These are phyloP conservation scores for Hibiscus trionum DNA, from an alignment of 345 rosid genomes.

Conservation along the genomic window DNA sequence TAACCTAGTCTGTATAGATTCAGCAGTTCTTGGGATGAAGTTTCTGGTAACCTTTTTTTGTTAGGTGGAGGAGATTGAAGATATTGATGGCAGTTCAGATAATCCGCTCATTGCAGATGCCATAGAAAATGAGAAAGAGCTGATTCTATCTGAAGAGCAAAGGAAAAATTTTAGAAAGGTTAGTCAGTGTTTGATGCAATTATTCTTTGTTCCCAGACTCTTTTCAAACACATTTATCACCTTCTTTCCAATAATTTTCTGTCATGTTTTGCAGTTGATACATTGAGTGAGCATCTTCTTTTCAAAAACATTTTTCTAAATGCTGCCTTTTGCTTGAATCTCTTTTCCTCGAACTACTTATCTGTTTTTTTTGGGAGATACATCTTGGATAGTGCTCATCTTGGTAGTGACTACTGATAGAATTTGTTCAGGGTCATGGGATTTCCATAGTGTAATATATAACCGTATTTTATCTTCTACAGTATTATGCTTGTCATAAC, in stretches of 20 bases:
- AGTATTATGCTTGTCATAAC: background rate
- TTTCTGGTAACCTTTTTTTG: conserved; percentile 7
- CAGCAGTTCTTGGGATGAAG: background rate
- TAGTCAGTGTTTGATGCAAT: conserved; percentile 14
- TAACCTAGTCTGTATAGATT: background rate
- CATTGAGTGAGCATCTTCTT: background rate
- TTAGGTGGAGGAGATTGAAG: conserved; percentile 98
- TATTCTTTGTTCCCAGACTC: background rate
- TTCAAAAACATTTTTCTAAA: background rate
- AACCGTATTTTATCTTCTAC: background rate
- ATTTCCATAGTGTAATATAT: background rate
- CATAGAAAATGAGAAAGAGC: conserved; percentile 68
- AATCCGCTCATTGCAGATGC: conserved; percentile 86
- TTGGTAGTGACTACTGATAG: background rate
- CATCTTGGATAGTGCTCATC: background rate
- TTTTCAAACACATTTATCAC: background rate
- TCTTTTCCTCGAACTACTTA: background rate
- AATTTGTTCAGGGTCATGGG: background rate
- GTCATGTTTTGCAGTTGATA: background rate
- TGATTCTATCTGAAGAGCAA: conserved; percentile 74
- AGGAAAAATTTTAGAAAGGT: conserved; percentile 75
- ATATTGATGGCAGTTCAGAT: conserved; percentile 53
- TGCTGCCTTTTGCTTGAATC: background rate
- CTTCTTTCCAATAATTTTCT: background rate
- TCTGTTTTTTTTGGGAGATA: background rate